phyloP scores from a whole-genome alignment of 2,329 filamentous ascomycete species.

The Aspergillus novoparasiticus region DNA sequence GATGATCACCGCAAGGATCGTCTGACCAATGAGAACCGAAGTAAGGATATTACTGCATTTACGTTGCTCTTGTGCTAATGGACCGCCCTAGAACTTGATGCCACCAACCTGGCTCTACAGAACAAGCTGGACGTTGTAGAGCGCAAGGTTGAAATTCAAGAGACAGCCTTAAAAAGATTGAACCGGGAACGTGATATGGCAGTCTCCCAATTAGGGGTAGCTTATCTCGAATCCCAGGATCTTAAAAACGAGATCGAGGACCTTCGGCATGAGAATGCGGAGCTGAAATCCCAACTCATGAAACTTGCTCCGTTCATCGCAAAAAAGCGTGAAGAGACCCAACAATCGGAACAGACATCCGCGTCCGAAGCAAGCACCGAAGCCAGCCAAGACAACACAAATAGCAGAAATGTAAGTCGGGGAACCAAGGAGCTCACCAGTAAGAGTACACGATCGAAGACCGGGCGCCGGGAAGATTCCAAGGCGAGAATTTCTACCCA shows the following conservation, averaged over 20 bases:
- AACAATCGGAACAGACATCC: constrained; percentile 29
- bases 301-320: constrained; percentile 25
- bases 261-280: constrained; percentile 40
- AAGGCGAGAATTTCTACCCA: constrained; percentile 35
- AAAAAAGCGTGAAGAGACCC: constrained; percentile 32
- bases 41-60: constrained; percentile 31
- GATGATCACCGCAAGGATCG: constrained; percentile 42
- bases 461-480: constrained; percentile 31
- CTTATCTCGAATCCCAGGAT: constrained; percentile 56
- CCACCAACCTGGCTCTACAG: constrained; percentile 56
- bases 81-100: constrained; percentile 48
- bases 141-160: constrained; percentile 56
- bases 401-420: constrained; percentile 30
- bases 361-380: constrained; percentile 29
- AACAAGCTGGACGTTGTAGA: constrained; percentile 58
- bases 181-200: constrained; percentile 61
- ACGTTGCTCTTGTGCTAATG: constrained; percentile 27
- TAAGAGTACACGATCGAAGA: constrained; percentile 32
- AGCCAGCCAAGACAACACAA: constrained; percentile 36
- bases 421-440: constrained; percentile 32
- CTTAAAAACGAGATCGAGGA: constrained; percentile 44
- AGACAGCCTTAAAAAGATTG: constrained; percentile 57
- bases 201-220: constrained; percentile 59
- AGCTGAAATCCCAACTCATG: constrained; percentile 40
- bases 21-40: constrained; percentile 40